Base-by-base conservation (phyloP, 2,329 filamentous ascomycete species). In the Colletotrichum agaves region DNA sequence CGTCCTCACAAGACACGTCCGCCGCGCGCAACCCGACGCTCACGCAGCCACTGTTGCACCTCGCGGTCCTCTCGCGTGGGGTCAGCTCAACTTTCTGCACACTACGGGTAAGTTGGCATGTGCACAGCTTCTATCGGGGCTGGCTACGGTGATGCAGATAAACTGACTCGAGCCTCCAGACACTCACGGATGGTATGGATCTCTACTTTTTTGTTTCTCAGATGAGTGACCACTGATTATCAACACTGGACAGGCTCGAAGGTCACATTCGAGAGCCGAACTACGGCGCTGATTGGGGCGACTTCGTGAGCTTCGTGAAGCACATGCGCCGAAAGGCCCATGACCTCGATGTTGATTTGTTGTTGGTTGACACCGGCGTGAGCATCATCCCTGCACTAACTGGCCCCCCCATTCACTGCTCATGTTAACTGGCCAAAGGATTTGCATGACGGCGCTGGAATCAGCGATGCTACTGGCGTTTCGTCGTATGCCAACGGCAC, bases 271-370 rank as follows among this genome's bases (percentile, higher is more conserved):
- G 89, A 71, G 86, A 90, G 76, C 79, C 82, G 71, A 89, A 88
- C 72, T 90, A 89, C 69, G 87, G 88, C 44, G 88, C 87, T 2
- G 88, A 91, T 73, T 90, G 88, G 87, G 88, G 88, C 23, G 88
- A 91, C 74, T 90, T 86, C 75, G 86, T 87, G 46, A 85, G 85
- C 61, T 90, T 90, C 73, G 82, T 84, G 12, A 83, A 81, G 56
- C 84, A 84, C 69, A 89, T 90, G 86, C 87, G 86, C 75, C 77
- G 84, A 62, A 87, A 85, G 71, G 88, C 88, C 4, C 78, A 79
- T 19, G 79, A 83, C 12, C 79, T 88, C 70, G 83, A 84, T 10
- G 88, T 90, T 5, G 88, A 91, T 71, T 73, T 90, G 63, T 78
- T 90, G 55, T 75, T 90, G 12, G 76, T 90, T 55, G 88, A 91